phyloP scores from a whole-genome alignment of 345 rosid species.

The Pistacia atlantica region DNA sequence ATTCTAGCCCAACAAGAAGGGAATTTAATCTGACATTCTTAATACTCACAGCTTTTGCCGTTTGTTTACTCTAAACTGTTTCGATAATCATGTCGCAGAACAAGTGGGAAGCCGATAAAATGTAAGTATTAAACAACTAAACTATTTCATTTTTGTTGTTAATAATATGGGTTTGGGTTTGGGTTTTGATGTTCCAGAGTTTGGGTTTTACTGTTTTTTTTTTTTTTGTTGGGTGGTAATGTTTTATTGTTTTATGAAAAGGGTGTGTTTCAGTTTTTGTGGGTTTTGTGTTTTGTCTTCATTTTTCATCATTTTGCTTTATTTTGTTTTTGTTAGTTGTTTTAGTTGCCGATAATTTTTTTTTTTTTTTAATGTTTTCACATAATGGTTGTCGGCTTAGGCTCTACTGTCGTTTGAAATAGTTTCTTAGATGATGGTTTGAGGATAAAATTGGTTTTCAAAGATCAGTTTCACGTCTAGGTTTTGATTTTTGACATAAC shows the following conservation, averaged over 20 bases:
- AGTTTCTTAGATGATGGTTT: neutral
- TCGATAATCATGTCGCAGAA: constrained; percentile 34
- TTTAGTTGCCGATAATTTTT: neutral
- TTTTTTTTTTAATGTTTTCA: neutral
- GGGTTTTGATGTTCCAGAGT: constrained; percentile 9
- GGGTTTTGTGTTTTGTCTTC: constrained; percentile 13
- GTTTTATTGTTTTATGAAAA: neutral
- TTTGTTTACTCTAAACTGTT: neutral
- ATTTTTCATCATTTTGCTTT: neutral
- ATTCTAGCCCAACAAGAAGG: neutral
- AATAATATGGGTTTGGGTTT: neutral
- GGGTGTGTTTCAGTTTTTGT: neutral
- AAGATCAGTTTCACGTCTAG: neutral
- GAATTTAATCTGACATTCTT: constrained; percentile 11
- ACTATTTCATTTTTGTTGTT: neutral
- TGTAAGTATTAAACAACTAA: constrained; percentile 26
- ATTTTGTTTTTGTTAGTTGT: neutral
- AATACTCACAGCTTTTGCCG: neutral
- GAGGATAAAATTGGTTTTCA: neutral
- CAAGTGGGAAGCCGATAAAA: constrained; percentile 53
- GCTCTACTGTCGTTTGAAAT: neutral
- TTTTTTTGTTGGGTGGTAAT: neutral
- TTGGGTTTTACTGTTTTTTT: neutral
- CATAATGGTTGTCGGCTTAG: neutral
- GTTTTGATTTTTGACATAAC: neutral